Evolutionary conservation across 2,329 filamentous ascomycete genomes (phyloP), one percentile per base, ranked within the genome.

Genomic region (Penicillium corylophilum): DNA sequence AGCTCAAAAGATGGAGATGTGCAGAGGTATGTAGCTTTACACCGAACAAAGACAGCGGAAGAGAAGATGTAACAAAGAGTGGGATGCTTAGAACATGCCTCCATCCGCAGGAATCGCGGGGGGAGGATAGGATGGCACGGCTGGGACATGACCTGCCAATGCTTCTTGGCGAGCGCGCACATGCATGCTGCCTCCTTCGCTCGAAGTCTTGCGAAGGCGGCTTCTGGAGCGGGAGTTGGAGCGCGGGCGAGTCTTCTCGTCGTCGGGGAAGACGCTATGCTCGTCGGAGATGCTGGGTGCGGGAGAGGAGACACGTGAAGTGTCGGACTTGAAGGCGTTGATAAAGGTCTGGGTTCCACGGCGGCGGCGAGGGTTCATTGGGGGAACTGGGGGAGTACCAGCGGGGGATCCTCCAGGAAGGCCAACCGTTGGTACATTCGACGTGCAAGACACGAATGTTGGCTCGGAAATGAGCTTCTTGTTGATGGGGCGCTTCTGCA

Each of bases 391-490:
- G 10, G 81, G 80, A 1, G 74, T 68, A n/a, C 70, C 67, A 58
- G 70, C 75, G 43, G 77, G 79, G 2, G 80, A 78, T 24, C 79
- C 79, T n/a, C 76, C 64, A 13, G 82, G 82, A 10, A 86, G 73
- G 31, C 79, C 80, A 31, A 85, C 74, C 0, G 80, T 79, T 41
- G 83, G 81, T 24, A 84, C 77, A 40, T 81, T 80, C 2, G 80
- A 83, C 4, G 83, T 85, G 9, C 75, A 73, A 4, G 74, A 77
- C 9, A 78, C 64, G 44, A 77, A 73, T 3, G 71, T 76, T 0
- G 84, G 84, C 60, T 86, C 83, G 2, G 82, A 85, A 44, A 87
- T 87, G 51, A 81, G 79, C 12, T 75, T 72, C 67, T 87, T 87
- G 55, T 79, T 79, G 43, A 86, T 75, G 0, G 78, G 75, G 60